Conservation (phyloP, 768 basidiomycete species). For the Rhodotorula toruloides region DNA sequence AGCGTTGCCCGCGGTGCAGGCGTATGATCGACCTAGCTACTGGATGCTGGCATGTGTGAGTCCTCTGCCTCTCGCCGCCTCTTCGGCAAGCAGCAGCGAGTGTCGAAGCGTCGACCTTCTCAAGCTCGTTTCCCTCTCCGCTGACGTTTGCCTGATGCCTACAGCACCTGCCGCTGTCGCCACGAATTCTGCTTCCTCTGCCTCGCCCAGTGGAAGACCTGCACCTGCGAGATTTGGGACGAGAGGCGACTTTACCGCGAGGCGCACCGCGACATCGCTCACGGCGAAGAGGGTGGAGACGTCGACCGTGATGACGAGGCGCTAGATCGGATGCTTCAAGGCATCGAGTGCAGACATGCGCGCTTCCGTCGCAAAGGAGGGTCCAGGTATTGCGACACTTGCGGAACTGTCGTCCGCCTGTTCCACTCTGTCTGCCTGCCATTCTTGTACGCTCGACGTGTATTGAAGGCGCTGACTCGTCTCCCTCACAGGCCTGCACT, state of each 20-base stretch:
- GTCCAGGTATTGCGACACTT: too few species aligned
- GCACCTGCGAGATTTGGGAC: constrained; percentile 62
- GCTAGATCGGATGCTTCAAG: too few species aligned
- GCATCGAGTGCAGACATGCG: too few species aligned
- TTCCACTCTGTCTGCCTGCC: too few species aligned
- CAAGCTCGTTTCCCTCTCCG: background rate
- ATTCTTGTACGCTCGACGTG: too few species aligned
- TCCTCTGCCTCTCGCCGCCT: too few species aligned
- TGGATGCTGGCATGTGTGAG: constrained; percentile 60
- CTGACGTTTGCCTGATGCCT: fast-evolving
- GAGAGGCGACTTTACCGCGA: constrained; percentile 51
- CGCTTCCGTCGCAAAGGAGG: too few species aligned
- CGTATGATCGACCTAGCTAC: constrained; percentile 56
- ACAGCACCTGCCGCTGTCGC: constrained; percentile 52
- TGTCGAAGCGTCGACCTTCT: background rate
- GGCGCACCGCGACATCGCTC: constrained; percentile 50
- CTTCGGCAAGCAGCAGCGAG: background rate
- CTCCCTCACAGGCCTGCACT: too few species aligned
- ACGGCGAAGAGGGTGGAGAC: constrained; percentile 13
- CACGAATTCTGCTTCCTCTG: constrained; percentile 65
- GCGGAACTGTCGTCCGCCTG: too few species aligned
- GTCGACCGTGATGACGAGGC: too few species aligned
- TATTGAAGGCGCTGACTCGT: too few species aligned
- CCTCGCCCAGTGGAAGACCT: constrained; percentile 60
- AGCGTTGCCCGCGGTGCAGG: constrained; percentile 60